Conservation (phyloP, 106 monocot genomes). For the Allium fistulosum region DNA sequence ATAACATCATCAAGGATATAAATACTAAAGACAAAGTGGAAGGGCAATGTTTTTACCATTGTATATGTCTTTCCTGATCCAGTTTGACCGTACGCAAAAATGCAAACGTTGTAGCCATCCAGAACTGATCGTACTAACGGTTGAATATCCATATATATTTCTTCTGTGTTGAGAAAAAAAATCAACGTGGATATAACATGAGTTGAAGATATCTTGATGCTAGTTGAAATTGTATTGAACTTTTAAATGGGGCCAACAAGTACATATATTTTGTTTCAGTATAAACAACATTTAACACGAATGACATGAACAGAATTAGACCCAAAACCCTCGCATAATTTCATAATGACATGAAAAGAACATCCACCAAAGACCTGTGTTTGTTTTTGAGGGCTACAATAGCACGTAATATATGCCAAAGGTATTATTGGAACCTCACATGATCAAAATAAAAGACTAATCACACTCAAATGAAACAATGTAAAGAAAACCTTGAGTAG, state of each 20-base stretch:
- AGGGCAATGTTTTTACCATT: constrained; percentile 36
- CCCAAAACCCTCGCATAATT: too few relatives aligned
- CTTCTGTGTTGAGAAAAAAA: constrained; percentile 25
- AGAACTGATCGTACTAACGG: constrained; percentile 60
- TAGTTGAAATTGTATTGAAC: neutral
- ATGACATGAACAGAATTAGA: too few relatives aligned
- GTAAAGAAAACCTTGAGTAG: constrained; percentile 59
- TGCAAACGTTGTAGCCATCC: constrained; percentile 78
- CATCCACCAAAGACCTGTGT: too few relatives aligned
- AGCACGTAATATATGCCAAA: too few relatives aligned
- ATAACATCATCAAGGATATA: neutral
- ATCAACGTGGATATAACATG: neutral
- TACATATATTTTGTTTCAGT: neutral
- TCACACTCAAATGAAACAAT: too few relatives aligned
- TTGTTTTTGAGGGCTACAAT: too few relatives aligned
- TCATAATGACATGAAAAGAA: neutral
- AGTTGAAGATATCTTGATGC: neutral
- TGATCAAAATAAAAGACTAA: neutral
- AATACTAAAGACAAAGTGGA: neutral
- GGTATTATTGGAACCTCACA: too few relatives aligned
- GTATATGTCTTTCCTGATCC: constrained; percentile 91
- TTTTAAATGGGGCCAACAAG: neutral
- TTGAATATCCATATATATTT: constrained; percentile 59
- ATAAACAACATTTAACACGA: too few relatives aligned
- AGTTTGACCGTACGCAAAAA: constrained; percentile 90